A percentile compares a stretch with the other conserved stretches of the same genome.
Conservation (phyloP, 2,329 filamentous ascomycete genomes). For the Alternaria gansuensis region DNA sequence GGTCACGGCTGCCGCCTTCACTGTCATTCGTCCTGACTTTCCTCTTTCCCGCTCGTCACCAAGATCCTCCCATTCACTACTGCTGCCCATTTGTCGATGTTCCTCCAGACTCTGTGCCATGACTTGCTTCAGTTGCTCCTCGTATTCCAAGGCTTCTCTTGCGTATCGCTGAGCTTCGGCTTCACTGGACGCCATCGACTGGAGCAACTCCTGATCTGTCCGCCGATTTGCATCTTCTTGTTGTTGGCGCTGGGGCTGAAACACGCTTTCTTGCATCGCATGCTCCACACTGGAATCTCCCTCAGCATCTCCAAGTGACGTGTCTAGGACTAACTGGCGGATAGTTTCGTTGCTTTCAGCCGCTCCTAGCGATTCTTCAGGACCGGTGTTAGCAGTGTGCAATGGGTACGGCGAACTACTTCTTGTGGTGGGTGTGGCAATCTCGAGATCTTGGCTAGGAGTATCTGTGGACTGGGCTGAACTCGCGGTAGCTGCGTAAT, state of each 20-base stretch:
- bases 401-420: background rate
- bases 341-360: background rate
- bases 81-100: background rate
- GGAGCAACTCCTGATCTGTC: constrained; percentile 18
- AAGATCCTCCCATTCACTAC: background rate
- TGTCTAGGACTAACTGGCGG: background rate
- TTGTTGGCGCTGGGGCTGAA: background rate
- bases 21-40: background rate
- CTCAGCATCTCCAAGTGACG: background rate
- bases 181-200: constrained; percentile 29
- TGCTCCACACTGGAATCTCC: background rate
- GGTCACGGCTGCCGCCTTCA: background rate
- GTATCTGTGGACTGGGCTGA: background rate
- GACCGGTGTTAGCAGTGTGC: background rate
- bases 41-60: background rate
- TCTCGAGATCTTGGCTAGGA: background rate
- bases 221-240: background rate
- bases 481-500: background rate
- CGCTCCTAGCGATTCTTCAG: background rate
- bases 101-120: background rate
- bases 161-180: constrained; percentile 12
- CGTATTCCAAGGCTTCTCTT: constrained; percentile 12
- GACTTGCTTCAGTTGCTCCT: background rate
- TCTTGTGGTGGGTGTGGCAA: background rate
- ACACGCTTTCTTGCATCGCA: background rate